Conservation (phyloP, 805 yeast genomes). For the Candida cerambycidarum region DNA sequence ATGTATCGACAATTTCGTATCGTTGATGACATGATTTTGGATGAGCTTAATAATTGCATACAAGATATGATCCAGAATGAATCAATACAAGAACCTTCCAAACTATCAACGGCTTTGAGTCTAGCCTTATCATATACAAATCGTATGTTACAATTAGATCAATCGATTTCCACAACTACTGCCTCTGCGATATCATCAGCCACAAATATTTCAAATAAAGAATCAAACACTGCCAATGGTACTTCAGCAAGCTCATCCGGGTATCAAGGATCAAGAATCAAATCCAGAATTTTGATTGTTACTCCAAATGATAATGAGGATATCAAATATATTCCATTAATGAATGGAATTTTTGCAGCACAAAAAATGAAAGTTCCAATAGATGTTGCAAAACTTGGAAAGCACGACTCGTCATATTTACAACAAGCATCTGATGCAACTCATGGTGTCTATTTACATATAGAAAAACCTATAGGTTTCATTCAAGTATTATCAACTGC, state of each 20-base stretch:
- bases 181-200: conserved; percentile 44
- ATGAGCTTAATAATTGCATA: conserved; percentile 45
- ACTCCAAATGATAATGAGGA: conserved; percentile 76
- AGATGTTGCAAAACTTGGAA: conserved; percentile 82
- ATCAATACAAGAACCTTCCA: conserved; percentile 16
- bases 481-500: conserved; percentile 82
- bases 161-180: conserved; percentile 42
- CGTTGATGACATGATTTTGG: conserved; percentile 72
- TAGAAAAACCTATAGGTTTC: conserved; percentile 70
- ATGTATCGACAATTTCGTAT: conserved; percentile 85
- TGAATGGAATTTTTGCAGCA: conserved; percentile 95
- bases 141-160: conserved; percentile 54
- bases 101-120: conserved; percentile 74
- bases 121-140: conserved; percentile 80
- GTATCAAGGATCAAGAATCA: conserved; percentile 24
- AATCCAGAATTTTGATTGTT: conserved; percentile 47
- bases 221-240: conserved; percentile 12
- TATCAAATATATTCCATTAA: conserved; percentile 83
- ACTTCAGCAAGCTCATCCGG: conserved; percentile 16
- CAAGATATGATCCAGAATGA: conserved; percentile 30
- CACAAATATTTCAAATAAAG: conserved; percentile 24
- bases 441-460: conserved; percentile 76
- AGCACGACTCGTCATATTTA: conserved; percentile 67
- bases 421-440: conserved; percentile 98
- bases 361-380: conserved; percentile 88